Conservation (phyloP, 2,329 filamentous ascomycete genomes). For the Ascochyta fabae region DNA sequence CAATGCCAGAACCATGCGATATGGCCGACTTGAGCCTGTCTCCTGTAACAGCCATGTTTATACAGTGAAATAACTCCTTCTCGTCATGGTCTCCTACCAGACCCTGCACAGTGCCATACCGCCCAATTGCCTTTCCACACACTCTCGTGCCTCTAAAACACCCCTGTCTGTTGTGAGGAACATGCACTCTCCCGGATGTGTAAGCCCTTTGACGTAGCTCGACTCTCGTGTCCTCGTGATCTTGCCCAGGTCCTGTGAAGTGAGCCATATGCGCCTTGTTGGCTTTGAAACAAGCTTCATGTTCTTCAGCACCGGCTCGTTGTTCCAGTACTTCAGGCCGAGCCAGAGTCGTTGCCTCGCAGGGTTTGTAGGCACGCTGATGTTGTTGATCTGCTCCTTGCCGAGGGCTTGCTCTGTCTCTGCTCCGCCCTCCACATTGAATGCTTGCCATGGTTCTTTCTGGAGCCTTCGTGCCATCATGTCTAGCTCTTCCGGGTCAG, state of each 20-base stretch:
- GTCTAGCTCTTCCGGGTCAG: conserved; percentile 36
- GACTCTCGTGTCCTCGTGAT: conserved; percentile 73
- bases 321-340: conserved; percentile 88
- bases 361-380: conserved; percentile 63
- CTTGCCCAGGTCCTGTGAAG: conserved; percentile 65
- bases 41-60: conserved; percentile 1
- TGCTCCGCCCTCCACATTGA: conserved; percentile 18
- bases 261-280: conserved; percentile 72
- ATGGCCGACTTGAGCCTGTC: not conserved
- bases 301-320: conserved; percentile 75
- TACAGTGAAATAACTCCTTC: conserved; percentile 2
- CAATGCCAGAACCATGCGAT: conserved; percentile 20
- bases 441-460: conserved; percentile 52
- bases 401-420: conserved; percentile 22
- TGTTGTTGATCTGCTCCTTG: conserved; percentile 29
- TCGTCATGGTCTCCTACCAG: conserved; percentile 28
- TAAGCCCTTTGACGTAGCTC: conserved; percentile 73
- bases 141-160: conserved; percentile 81
- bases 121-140: conserved; percentile 79
- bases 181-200: conserved; percentile 78
- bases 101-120: conserved; percentile 79
- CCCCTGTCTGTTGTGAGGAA: conserved; percentile 80
- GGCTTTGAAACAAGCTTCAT: conserved; percentile 75
- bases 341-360: conserved; percentile 81
- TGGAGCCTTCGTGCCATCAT: conserved; percentile 41